These are phyloP conservation scores for Nitzschia inconspicua DNA, from an alignment of 108 stramenopile genomes.

Conservation along the genomic window DNA sequence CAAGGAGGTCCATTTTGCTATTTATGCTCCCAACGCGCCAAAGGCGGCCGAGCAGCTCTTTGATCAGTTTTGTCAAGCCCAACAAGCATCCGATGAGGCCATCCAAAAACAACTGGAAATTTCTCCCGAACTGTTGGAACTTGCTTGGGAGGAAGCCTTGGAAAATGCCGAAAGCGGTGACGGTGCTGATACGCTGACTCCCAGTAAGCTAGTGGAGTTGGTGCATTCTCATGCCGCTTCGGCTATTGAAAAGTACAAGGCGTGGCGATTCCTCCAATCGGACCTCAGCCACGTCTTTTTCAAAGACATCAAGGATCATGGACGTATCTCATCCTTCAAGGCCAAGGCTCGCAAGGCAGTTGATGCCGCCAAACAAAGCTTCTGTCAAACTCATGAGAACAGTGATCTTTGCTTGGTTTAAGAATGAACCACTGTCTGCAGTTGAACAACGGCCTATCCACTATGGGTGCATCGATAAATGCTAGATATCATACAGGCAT, in stretches of 20 bases:
- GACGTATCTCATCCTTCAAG: constrained; percentile 47
- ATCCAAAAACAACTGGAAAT: constrained; percentile 40
- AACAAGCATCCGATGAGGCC: constrained; percentile 30
- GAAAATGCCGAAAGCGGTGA: constrained; percentile 32
- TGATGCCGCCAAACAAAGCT: constrained; percentile 40
- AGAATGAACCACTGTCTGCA: no score
- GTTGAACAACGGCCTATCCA: no score
- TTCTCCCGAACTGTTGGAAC: constrained; percentile 41
- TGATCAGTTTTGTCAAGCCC: constrained; percentile 34
- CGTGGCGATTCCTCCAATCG: constrained; percentile 39
- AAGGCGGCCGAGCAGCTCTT: constrained; percentile 36
- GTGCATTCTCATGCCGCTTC: constrained; percentile 53
- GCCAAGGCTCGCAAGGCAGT: constrained; percentile 58
- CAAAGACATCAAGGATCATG: constrained; percentile 51
- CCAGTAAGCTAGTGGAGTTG: constrained; percentile 35
- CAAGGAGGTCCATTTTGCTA: constrained; percentile 44
- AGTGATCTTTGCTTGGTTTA: constrained; percentile 25
- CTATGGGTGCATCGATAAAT: no score
- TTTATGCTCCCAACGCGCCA: constrained; percentile 41
- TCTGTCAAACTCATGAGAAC: constrained; percentile 17
- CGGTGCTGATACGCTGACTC: constrained; percentile 17
- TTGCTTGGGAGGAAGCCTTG: constrained; percentile 58
- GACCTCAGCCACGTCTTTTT: constrained; percentile 52
- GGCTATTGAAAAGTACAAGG: constrained; percentile 55
- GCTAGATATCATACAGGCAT: no score